Percentiles rank a stretch among this genome's conserved stretches.
Conservation (phyloP, 2,329 filamentous ascomycete species). For the Aspergillus sp. region DNA sequence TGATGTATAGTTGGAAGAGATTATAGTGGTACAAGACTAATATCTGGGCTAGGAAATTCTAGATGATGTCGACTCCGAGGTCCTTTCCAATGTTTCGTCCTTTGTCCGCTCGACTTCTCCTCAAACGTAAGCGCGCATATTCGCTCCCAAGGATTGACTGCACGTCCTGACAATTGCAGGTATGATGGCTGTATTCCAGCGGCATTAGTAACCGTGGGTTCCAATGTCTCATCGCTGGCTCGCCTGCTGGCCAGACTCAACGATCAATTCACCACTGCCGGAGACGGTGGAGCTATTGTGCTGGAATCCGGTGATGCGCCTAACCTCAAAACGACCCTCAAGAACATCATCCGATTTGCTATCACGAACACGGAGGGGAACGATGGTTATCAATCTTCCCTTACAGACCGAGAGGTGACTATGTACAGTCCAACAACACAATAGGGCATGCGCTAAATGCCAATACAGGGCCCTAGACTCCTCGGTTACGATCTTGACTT, state of each 20-base stretch:
- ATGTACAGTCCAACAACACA: not conserved
- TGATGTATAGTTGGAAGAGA: not conserved
- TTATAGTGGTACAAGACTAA: conserved; percentile 12
- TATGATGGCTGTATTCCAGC: conserved; percentile 45
- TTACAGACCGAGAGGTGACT: conserved; percentile 42
- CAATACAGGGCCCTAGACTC: conserved; percentile 40
- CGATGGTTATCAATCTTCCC: conserved; percentile 42
- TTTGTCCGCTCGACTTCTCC: conserved; percentile 41
- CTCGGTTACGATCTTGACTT: conserved; percentile 51
- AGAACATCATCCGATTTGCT: conserved; percentile 48
- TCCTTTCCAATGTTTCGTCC: conserved; percentile 40
- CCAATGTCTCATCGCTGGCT: conserved; percentile 46
- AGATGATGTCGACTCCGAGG: conserved; percentile 42
- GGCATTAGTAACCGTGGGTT: conserved; percentile 46
- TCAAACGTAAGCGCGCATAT: conserved; percentile 33
- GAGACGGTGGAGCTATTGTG: conserved; percentile 41
- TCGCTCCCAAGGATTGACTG: not conserved
- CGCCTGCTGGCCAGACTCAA: conserved; percentile 42
- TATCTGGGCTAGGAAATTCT: conserved; percentile 32
- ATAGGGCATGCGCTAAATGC: conserved; percentile 1
- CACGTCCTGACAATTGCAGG: conserved; percentile 27
- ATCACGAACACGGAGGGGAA: conserved; percentile 42
- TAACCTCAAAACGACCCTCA: conserved; percentile 50
- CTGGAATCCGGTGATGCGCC: conserved; percentile 48
- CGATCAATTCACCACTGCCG: conserved; percentile 32